Base-by-base conservation (phyloP, 1,284 basidiomycete genomes). In the Hortiboletus rubellus region DNA sequence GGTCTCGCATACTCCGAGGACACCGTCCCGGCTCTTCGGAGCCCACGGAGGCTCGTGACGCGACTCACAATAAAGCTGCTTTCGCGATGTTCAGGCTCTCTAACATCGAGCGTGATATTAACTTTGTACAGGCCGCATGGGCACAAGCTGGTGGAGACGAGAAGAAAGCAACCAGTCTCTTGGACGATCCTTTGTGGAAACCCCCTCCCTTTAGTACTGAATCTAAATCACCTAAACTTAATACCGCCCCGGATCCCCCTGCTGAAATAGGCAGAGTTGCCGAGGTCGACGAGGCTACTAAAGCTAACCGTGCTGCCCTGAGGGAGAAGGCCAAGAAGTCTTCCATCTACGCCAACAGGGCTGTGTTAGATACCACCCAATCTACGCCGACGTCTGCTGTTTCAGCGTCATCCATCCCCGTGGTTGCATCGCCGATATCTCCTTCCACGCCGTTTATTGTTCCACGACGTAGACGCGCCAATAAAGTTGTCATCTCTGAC, bases 301-400 rank as follows among this genome's bases (percentile, higher is more conserved):
- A 83, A 63, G 86, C 85, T 3, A 81, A 79, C 61, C 79, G 85
- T 56, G 80, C 79, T 22, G 83, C 84, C 37, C 78, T 78, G 55
- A 85, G 79, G 66, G 86, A 89, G 72, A 85, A 87, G 70, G 89
- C 85, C 12, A 89, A 87, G 70, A 86, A 83, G 67, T 91, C 89
- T 12, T 78, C 84, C 68, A 91, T 91, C 54, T 91, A 91, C 62
- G 85, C 85, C 50, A 87, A 85, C 60, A 82, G 86, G 56, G 70
- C 76, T 38, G 73, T 74, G 48, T 71, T 84, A 40, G 81, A 84
- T 53, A 72, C 69, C 51, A 77, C 69, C 24, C 70, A 72, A 44
- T 54, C 57, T 43, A 66, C 62, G 6, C 67, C 67, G 9, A 50
- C 48, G 15, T 55, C 66, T 41, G 52, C 47, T 27, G 42, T 60